Base-by-base conservation (phyloP, 2,329 filamentous ascomycete genomes). In the Microdochium paspali region DNA sequence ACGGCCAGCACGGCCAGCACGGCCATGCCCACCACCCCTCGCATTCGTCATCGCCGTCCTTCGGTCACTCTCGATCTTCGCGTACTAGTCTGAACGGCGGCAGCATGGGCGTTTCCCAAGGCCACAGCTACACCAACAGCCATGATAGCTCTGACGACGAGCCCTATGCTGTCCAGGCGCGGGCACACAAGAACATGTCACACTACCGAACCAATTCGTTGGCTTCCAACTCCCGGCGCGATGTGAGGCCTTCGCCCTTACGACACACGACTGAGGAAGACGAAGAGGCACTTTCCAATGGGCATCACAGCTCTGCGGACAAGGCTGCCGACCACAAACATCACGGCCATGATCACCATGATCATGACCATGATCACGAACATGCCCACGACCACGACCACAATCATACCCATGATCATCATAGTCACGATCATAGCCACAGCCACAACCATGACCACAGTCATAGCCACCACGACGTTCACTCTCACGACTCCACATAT, bases 401-500 rank as follows among this genome's bases (percentile, higher is more conserved):
- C 20, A 40, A 57, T 39, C 49, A 53, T 10, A 47, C 52, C 31
- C 55, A 61, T 23, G 49, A 56, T 21, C 56, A 56, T 32, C 45
- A 53, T n/a, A 50, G 53, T n/a, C 44, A 53, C 3, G 48, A 49
- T 10, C 49, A 52, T 30, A n/a, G n/a, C n/a, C n/a, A n/a, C n/a
- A n/a, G n/a, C 44, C 9, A 23, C 49, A 53, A 15, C 18, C 31
- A 35, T 35, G 18, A 40, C 18, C 35, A 40, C 18, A 21, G 18
- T 20, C 44, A 32, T 31, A 30, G 24, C 26, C 26, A 39, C 28
- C 49, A 53, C 15, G 53, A 53, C 18, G 59, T 70, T 48, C 56
- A 66, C 6, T 25, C 42, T 3, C 44, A 68, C 45, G 67, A 70
- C 48, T 66, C 66, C 10, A 67, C 75, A 44, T 74, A 80, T 35